Conservation (phyloP, 2,329 filamentous ascomycete genomes). For the Tolypocladium amazonense region DNA sequence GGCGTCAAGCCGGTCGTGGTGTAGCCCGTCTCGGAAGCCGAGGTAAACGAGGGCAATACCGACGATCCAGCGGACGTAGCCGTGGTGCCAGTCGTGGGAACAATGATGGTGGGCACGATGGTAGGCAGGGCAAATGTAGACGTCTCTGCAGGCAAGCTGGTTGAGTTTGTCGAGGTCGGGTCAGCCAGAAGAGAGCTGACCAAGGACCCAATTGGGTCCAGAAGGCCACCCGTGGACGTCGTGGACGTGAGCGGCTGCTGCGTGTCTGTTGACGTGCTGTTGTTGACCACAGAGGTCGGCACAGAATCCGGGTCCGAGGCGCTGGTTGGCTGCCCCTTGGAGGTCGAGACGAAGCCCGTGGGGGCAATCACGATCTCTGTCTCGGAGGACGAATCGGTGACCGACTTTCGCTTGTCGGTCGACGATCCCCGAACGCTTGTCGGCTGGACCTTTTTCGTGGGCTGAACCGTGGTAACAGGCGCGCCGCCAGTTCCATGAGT, state of each 20-base stretch:
- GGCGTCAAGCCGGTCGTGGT: neutral
- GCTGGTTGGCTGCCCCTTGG: neutral
- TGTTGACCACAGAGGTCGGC: neutral
- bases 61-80: neutral
- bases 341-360: constrained; percentile 12
- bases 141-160: neutral
- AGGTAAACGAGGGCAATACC: neutral
- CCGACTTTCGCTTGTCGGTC: neutral
- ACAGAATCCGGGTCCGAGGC: neutral
- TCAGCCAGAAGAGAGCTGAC: constrained; percentile 9
- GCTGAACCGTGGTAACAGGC: neutral
- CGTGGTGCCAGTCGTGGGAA: neutral
- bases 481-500: neutral
- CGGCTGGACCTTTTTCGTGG: neutral
- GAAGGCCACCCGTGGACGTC: constrained; percentile 5
- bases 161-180: constrained; percentile 3
- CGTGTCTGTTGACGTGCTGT: neutral
- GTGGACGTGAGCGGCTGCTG: neutral
- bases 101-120: neutral
- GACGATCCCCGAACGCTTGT: neutral
- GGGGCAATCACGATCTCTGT: constrained; percentile 15
- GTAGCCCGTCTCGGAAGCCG: neutral
- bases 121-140: neutral
- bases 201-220: constrained; percentile 13
- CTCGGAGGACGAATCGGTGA: constrained; percentile 3